A percentile compares a stretch with the other conserved stretches of the same genome.
Conservation (phyloP, 2,329 filamentous ascomycete species). For the Hypoxylon sp. region DNA sequence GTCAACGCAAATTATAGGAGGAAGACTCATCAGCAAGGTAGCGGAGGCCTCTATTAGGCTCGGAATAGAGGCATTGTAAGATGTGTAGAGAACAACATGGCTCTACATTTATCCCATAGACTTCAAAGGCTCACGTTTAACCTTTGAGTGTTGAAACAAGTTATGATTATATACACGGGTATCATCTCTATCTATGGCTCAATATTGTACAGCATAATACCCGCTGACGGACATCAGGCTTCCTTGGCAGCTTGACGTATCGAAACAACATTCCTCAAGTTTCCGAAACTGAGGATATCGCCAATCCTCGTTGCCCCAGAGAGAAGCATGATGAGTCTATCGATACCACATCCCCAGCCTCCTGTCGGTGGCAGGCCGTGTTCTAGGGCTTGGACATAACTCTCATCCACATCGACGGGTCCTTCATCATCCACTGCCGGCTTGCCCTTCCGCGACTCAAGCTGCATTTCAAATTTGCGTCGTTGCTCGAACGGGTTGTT, state of each 20-base stretch:
- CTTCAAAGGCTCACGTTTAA: not conserved
- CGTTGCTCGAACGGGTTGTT: slow-evolving; percentile 91
- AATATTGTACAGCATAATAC: slow-evolving; percentile 8
- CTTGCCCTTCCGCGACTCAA: slow-evolving; percentile 56
- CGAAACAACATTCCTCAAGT: slow-evolving; percentile 76
- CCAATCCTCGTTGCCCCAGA: slow-evolving; percentile 82
- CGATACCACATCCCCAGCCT: slow-evolving; percentile 95
- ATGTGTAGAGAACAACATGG: not conserved
- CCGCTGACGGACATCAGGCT: slow-evolving; percentile 7
- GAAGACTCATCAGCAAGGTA: not conserved
- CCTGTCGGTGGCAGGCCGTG: slow-evolving; percentile 95
- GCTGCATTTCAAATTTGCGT: slow-evolving; percentile 79
- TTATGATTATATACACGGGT: slow-evolving; percentile 26
- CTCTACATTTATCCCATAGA: too few species aligned
- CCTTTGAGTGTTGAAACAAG: not conserved
- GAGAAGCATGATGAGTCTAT: slow-evolving; percentile 93
- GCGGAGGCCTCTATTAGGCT: not conserved
- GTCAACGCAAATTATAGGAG: not conserved
- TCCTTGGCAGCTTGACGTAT: slow-evolving; percentile 57
- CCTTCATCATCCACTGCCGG: slow-evolving; percentile 63
- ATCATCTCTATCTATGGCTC: slow-evolving; percentile 41
- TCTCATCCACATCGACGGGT: slow-evolving; percentile 76
- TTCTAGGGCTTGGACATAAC: slow-evolving; percentile 86
- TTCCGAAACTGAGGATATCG: slow-evolving; percentile 92
- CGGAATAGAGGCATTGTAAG: not conserved